Percentiles rank a stretch among this genome's conserved stretches.
Conservation (phyloP, 108 stramenopile species). For the Pseudonitzschia pungens region DNA sequence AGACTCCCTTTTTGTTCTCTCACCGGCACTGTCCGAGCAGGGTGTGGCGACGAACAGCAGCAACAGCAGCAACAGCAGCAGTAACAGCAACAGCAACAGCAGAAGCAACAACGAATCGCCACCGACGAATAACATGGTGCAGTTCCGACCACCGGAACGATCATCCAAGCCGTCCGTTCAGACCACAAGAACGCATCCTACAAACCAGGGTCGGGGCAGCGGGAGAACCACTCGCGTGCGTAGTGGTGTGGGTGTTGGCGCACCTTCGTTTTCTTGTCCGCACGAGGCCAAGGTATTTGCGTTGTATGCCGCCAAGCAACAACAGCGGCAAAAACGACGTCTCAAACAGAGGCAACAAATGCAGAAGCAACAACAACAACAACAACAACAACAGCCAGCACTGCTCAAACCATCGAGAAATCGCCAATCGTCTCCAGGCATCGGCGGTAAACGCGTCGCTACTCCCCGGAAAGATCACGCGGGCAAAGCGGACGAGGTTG, state of each 20-base stretch:
- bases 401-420: neutral
- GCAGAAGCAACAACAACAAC: neutral
- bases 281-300: slow-evolving; percentile 10
- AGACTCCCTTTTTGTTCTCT: too few species aligned
- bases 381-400: neutral
- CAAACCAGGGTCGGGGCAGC: neutral
- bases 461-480: neutral
- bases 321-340: neutral
- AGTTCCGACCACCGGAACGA: neutral
- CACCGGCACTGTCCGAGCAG: too few species aligned
- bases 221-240: neutral
- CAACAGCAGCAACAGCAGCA: too few species aligned
- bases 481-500: neutral
- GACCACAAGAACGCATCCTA: too few species aligned
- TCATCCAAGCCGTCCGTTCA: too few species aligned
- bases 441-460: neutral
- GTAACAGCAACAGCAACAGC: neutral
- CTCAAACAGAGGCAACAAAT: neutral
- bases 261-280: neutral
- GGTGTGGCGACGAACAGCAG: too few species aligned
- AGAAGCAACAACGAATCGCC: neutral
- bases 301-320: neutral
- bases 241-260: neutral
- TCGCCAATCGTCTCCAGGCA: neutral
- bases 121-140: neutral